Percentiles rank a stretch among this genome's conserved stretches.
Conservation (phyloP, 768 basidiomycete genomes). For the Antrodiella citrinella region DNA sequence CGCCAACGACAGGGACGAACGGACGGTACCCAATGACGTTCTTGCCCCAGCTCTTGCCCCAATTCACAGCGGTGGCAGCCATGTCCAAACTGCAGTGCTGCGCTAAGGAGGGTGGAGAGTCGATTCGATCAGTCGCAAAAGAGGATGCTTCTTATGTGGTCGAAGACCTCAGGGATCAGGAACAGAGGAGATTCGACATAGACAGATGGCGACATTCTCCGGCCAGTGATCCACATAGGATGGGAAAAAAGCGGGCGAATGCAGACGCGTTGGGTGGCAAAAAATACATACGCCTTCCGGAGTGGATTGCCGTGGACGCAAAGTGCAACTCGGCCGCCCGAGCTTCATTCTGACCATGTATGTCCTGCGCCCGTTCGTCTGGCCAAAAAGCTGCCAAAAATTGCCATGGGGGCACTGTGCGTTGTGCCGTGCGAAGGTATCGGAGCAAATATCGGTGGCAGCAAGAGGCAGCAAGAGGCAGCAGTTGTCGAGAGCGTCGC, state of each 20-base stretch:
- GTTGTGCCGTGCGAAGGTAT: not conserved
- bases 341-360: too few relatives aligned
- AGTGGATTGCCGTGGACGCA: too few relatives aligned
- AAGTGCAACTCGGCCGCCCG: not conserved
- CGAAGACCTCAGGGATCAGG: slow-evolving; percentile 4
- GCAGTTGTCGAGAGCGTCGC: not conserved
- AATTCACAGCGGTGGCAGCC: slow-evolving; percentile 15
- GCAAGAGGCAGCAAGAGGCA: not conserved
- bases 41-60: slow-evolving; percentile 44
- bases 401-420: not conserved
- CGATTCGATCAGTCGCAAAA: not conserved
- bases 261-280: not conserved
- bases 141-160: not conserved
- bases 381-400: too few relatives aligned
- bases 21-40: slow-evolving; percentile 55
- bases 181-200: not conserved
- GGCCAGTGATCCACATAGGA: too few relatives aligned
- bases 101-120: not conserved
- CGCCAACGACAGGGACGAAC: slow-evolving; percentile 53
- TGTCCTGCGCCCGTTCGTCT: too few relatives aligned
- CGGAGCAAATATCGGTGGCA: not conserved
- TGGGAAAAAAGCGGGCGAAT: not conserved
- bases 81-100: slow-evolving; percentile 19
- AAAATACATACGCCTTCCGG: too few relatives aligned
- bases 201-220: slow-evolving; percentile 1